phyloP scores from a whole-genome alignment of 2,329 filamentous ascomycete genomes.

The Elsinoe ampelina region DNA sequence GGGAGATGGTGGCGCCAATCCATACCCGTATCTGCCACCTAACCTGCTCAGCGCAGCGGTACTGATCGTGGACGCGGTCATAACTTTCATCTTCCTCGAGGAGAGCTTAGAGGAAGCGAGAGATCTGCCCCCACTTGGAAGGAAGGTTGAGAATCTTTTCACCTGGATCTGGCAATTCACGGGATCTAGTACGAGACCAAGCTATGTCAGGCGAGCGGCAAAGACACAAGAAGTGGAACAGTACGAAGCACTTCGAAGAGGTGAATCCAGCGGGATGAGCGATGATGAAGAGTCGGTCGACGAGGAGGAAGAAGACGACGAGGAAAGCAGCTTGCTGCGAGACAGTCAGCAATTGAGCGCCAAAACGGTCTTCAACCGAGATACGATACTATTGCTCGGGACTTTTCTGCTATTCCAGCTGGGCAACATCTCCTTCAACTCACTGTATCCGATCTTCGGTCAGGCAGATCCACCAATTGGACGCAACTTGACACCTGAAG shows the following conservation, averaged over 20 bases:
- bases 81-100: slow-evolving; percentile 72
- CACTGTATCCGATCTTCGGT: slow-evolving; percentile 87
- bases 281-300: slow-evolving; percentile 19
- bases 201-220: slow-evolving; percentile 42
- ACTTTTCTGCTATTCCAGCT: slow-evolving; percentile 93
- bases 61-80: slow-evolving; percentile 59
- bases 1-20: slow-evolving; percentile 40
- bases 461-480: slow-evolving; percentile 67
- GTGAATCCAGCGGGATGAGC: slow-evolving; percentile 16
- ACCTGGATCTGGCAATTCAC: slow-evolving; percentile 62
- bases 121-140: slow-evolving; percentile 50
- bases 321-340: slow-evolving; percentile 29
- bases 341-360: slow-evolving; percentile 40
- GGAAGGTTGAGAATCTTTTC: slow-evolving; percentile 52
- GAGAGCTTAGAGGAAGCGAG: slow-evolving; percentile 69
- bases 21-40: slow-evolving; percentile 74
- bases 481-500: slow-evolving; percentile 62
- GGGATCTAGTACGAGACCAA: slow-evolving; percentile 47
- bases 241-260: slow-evolving; percentile 4
- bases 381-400: slow-evolving; percentile 69
- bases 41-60: slow-evolving; percentile 71
- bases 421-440: slow-evolving; percentile 90
- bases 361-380: slow-evolving; percentile 62
- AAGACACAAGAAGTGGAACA: slow-evolving; percentile 16
- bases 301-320: slow-evolving; percentile 23